Base-by-base conservation (phyloP, 495 filamentous ascomycete genomes). In the Aspergillus incahuasiensis region DNA sequence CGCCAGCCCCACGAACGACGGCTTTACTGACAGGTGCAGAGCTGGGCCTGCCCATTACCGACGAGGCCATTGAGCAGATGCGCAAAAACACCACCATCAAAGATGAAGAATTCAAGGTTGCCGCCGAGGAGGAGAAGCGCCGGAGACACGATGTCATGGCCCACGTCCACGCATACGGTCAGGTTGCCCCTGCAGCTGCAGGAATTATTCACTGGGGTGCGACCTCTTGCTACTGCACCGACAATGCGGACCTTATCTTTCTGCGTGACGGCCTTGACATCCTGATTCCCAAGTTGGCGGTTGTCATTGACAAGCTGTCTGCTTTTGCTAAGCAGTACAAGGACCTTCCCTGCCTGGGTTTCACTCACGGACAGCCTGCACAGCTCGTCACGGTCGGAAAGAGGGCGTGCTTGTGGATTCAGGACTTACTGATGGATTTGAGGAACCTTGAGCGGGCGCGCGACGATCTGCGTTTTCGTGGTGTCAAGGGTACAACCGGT, bases 161-260 rank as follows among this genome's bases (percentile, higher is more conserved):
- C 54, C 86, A 91, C 69, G 87, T 92, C 40, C 83, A 90, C 65
- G 83, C 86, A 8, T 90, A 82, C 60, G 88, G 86, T 2, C 71
- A 80, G 63, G 81, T 79, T 47, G 89, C 90, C 9, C 91, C 91
- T 4, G 86, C 84, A 43, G 92, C 92, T 38, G 90, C 88, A 18
- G 89, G 89, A 19, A 89, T 92, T 66, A 95, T 96, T 46, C 92
- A 96, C 73, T 85, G 79, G 72, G 91, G 86, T 52, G 86, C 83
- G 38, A 84, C 82, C 11, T 78, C 72, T 3, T 83, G 79, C 69
- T 84, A 82, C 70, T 76, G 82, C 75, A 92, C 89, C 45, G 92
- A 97, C 67, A 96, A 96, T 59, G 86, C 89, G 24, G 92, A 97
- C 61, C 71, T 96, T 43, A 92, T 96, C 62, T 84, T 96, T 67